Evolutionary conservation across 108 stramenopile genomes (phyloP), one percentile per base, ranked within the genome.

Genomic region (Conticribra guillardii): DNA sequence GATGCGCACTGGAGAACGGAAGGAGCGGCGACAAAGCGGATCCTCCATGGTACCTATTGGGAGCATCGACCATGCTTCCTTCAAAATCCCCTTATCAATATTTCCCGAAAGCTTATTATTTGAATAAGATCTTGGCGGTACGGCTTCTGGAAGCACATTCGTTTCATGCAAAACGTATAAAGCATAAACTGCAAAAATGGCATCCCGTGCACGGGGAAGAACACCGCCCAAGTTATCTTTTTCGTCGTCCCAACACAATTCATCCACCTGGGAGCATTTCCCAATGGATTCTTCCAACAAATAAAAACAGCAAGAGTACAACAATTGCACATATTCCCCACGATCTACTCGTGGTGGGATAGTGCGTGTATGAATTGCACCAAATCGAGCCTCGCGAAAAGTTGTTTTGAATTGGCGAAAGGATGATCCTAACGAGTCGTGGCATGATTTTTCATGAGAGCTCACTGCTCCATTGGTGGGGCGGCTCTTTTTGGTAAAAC

Each of bases 251-350:
- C 37, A 47, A 46, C 29, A 26, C 18, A 65, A 34, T 27, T 21
- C 2, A 17, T 63, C 62, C 17, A 9, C 16, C 4, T 19, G 30
- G 27, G 60, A 45, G 3, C 37, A 37, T 28, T 53, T 28, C 32
- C 19, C 50, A 51, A 67, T 31, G 21, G 73, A 65, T 44, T 58
- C 68, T 32, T 77, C 69, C 47, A 77, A 46, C 31, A 77, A 32
- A 51, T 65, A 50, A 30, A 71, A 54, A 32, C 76, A 77, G 27
- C 62, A 56, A 7, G 76, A 71, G 54, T 77, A 77, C 0, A 77
- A 26, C 22, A 77, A 46, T 49, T 77, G 76, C 3, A 48, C 70
- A 53, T 64, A 77, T 61, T 77, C 76, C 23, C 70, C 76, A 27
- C 69, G 30, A 33, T 77, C 76, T n/a, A 77, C 54, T 33, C 71